These are phyloP conservation scores for Plasmodium vivax DNA, from an alignment of 169 alveolate genomes.

Conservation along the genomic window DNA sequence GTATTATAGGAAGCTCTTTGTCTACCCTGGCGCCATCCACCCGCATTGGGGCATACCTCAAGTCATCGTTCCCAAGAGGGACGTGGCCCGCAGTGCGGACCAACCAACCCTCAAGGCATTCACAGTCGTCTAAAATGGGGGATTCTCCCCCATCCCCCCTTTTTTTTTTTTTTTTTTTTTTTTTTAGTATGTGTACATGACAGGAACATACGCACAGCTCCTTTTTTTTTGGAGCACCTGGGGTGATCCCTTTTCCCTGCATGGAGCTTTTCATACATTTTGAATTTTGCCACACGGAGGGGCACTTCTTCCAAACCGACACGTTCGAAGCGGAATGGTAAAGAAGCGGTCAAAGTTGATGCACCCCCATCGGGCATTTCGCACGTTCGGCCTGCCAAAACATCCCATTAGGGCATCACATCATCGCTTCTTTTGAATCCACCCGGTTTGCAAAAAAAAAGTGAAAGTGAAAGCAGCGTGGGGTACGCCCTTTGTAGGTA, in stretches of 20 bases:
- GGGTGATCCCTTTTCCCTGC: not conserved
- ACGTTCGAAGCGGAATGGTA: not conserved
- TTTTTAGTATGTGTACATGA: not conserved
- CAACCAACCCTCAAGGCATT: slow-evolving; percentile 12
- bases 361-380: not conserved
- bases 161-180: slow-evolving; percentile 6
- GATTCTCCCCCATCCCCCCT: not conserved
- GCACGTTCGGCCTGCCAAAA: not conserved
- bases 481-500: not conserved
- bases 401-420: not conserved
- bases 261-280: not conserved
- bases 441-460: not conserved
- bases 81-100: not conserved
- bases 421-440: not conserved
- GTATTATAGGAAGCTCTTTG: slow-evolving; percentile 84
- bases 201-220: not conserved
- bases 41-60: slow-evolving; percentile 93
- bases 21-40: slow-evolving; percentile 91
- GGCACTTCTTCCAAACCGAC: not conserved
- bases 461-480: not conserved
- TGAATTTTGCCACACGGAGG: not conserved
- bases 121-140: slow-evolving; percentile 15
- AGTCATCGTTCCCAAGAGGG: slow-evolving; percentile 83
- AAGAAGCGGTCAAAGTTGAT: not conserved
- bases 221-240: not conserved